Conservation (phyloP, 768 basidiomycete species). For the Suillus subluteus region DNA sequence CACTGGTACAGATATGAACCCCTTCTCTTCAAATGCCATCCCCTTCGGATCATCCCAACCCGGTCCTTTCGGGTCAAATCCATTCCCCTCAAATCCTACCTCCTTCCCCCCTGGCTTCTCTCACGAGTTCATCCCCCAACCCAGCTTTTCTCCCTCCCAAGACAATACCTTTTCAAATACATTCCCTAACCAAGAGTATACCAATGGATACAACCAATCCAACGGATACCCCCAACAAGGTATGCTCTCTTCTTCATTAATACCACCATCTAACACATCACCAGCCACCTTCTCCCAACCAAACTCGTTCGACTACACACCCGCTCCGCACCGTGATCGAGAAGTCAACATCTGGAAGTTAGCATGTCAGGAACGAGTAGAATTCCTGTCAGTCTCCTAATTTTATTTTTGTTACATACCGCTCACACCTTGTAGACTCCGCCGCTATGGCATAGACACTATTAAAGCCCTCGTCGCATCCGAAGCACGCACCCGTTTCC, state of each 20-base stretch:
- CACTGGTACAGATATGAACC: background rate
- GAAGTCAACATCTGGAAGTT: conserved; percentile 40
- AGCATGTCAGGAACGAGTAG: conserved; percentile 38
- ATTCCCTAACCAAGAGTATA: conserved; percentile 1
- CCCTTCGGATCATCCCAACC: background rate
- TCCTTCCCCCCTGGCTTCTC: background rate
- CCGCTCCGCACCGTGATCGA: conserved; percentile 34
- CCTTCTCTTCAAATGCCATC: conserved; percentile 1
- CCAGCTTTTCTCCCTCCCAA: background rate
- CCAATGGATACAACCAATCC: background rate
- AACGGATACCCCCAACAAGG: conserved; percentile 8
- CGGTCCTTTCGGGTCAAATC: conserved; percentile 3
- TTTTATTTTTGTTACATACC: conserved; percentile 11
- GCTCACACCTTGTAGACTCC: conserved; percentile 22
- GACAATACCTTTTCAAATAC: background rate
- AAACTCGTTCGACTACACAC: conserved; percentile 16
- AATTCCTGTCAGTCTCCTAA: conserved; percentile 31
- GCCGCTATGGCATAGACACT: conserved; percentile 36
- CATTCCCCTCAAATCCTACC: background rate
- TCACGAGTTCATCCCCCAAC: conserved; percentile 6
- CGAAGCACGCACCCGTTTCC: conserved; percentile 22
- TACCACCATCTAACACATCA: background rate
- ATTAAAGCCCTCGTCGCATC: conserved; percentile 38
- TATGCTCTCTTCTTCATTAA: background rate
- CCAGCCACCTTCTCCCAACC: conserved; percentile 2